Conservation (phyloP, 768 basidiomycete species). For the Lentinula sp. region DNA sequence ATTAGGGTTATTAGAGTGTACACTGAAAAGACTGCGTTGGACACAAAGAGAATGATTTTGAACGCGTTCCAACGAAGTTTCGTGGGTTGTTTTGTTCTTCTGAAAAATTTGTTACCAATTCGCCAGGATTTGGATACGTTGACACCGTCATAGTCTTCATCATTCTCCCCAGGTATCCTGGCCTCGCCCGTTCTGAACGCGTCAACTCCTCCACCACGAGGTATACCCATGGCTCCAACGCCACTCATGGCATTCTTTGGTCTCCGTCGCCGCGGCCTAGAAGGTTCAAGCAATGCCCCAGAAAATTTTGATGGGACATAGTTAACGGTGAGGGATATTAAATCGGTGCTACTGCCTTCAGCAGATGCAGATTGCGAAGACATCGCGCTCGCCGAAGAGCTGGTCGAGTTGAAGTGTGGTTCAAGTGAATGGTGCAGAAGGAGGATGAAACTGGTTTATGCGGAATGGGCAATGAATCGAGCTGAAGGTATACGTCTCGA, state of each 20-base stretch:
- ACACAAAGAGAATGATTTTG: slow-evolving; percentile 72
- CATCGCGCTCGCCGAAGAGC: background rate
- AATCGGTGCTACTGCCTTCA: background rate
- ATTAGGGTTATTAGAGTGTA: slow-evolving; percentile 63
- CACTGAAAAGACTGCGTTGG: slow-evolving; percentile 53
- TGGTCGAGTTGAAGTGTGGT: background rate
- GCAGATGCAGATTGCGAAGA: background rate
- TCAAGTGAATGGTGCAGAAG: background rate
- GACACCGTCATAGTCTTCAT: slow-evolving; percentile 53
- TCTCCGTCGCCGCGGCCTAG: slow-evolving; percentile 25
- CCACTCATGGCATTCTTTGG: slow-evolving; percentile 23
- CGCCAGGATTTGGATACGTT: slow-evolving; percentile 18
- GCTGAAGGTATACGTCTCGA: background rate
- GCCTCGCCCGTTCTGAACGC: slow-evolving; percentile 51
- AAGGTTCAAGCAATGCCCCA: slow-evolving; percentile 32
- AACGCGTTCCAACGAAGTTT: slow-evolving; percentile 73
- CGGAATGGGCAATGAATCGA: background rate
- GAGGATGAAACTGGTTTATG: background rate
- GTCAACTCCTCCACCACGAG: slow-evolving; percentile 59
- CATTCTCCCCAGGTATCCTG: slow-evolving; percentile 44
- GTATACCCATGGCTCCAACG: slow-evolving; percentile 41
- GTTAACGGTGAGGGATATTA: slow-evolving; percentile 50
- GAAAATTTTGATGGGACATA: slow-evolving; percentile 79
- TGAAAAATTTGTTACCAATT: background rate
- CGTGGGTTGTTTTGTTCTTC: slow-evolving; percentile 19